Base-by-base conservation (phyloP, 208 protist species). In the Angomonas ambiguus region DNA sequence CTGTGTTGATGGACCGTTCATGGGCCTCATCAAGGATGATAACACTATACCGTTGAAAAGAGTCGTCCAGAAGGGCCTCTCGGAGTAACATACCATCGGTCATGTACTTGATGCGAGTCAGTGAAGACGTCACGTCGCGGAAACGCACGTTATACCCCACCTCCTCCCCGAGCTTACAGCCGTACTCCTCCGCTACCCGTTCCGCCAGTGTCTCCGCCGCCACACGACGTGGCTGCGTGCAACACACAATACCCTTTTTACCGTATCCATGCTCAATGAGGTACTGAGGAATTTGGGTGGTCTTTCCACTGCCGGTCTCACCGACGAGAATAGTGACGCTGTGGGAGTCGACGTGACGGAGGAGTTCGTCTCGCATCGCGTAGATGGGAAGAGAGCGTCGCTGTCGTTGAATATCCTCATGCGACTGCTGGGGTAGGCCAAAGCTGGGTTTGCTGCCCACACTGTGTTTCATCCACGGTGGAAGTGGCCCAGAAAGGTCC, bases 21-120 rank as follows among this genome's bases (percentile, higher is more conserved):
- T 99, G 99, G 0, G 98, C 99, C 84, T 99, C 99, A 80, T 99
- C 99, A 3, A 99, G 88, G 59, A 99, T 99, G 67, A 99, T 97
- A 35, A 99, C 89, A 62, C 87, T 93, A 81, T 99, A 99, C 30
- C 92, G 80, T 62, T 81, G 74, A 30, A 99, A 86, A 33, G 85
- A 79, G 49, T 96, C 80, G 79, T 99, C 98, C 25, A 97, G 69
- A 24, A 99, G 84, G 48, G 94, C 97, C 82, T 99, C 98, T 38
- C 98, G 91, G 35, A 99, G 82, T 34, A 99, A 72, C 89, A 99
- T 99, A 86, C 98, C 98, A 80, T 99, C 98, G 4, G 98, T 99
- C 94, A 99, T 98, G 86, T 99, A 99, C 77, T 99, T 99, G 62
- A 99, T 98, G 25, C 84, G 82, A 6, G 99, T 99, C 20, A 98